Evolutionary conservation across 257 asterid species (phyloP), one percentile per base, ranked within the genome.

Genomic region (Penstemon eatonii): DNA sequence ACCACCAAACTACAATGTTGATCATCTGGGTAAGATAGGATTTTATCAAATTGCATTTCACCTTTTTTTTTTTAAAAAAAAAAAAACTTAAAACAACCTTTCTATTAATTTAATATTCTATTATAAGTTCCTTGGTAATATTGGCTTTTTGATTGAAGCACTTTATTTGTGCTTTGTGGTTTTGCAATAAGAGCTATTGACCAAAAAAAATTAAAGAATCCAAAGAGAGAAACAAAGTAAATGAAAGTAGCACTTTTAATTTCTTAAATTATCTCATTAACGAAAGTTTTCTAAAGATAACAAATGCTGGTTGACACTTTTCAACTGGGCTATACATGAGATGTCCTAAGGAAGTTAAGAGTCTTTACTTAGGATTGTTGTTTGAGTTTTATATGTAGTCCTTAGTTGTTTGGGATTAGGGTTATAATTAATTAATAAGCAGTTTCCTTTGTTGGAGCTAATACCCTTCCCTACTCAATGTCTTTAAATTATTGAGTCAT

Each of bases 1-100:
- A 84, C 99, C 99, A 54, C 97, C 97, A 52, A 58, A 85, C 79
- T 93, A 81, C 82, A 65, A 67, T 78, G 92, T 77, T 60, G 78
- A 93, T 63, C 96, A 93, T 85, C 78, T 90, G 75, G 98, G 98
- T 93, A 82, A 43, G 82, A 70, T 71, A 43, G 66, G 63, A 78
- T 51, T 72, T 58, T 47, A 57, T 39, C 64, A 73, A 64, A 60
- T 71, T 73, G 65, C 44, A 41, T 69, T 65, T 46, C 3, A 62
- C 61, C 13, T 4, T 54, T 54, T 50, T 18, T 64, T 6, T 60
- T 46, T 65, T 49, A 36, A 0, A 25, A 25, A 15, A 15, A 15
- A 15, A 15, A 15, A 15, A 15, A 6, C 54, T 49, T 12, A 62
- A 61, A 43, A 49, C 19, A 9, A 52, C 36, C 54, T 39, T 52